Conservation (phyloP, 1,139 yeast genomes). For the Lodderomyces orthopsilosis region DNA sequence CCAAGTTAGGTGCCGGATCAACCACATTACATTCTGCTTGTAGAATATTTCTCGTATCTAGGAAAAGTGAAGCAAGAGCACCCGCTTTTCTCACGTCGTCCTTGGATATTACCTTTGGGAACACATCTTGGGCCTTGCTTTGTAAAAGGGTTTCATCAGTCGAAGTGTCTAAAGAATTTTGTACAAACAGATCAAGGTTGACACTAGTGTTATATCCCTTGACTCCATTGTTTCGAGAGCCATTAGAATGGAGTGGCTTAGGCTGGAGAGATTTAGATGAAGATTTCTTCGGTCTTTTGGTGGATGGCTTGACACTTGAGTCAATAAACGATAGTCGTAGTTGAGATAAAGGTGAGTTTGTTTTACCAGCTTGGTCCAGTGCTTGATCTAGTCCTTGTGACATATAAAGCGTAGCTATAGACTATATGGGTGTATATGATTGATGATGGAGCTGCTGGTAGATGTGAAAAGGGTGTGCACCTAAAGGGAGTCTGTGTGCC, state of each 20-base stretch:
- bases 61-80: conserved; percentile 39
- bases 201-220: conserved; percentile 18
- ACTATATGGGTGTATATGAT: too few relatives aligned
- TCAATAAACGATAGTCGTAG: conserved; percentile 9
- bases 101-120: conserved; percentile 6
- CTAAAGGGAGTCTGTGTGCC: too few relatives aligned
- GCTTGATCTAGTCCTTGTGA: not conserved
- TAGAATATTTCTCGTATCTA: conserved; percentile 43
- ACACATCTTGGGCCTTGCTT: conserved; percentile 39
- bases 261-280: not conserved
- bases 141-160: conserved; percentile 27
- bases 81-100: conserved; percentile 35
- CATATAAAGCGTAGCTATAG: too few relatives aligned
- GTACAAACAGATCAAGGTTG: conserved; percentile 8
- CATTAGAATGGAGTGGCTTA: not conserved
- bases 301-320: not conserved
- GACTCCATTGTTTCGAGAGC: not conserved
- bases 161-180: not conserved
- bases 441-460: too few relatives aligned
- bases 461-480: too few relatives aligned
- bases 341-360: conserved; percentile 6
- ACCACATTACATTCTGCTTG: conserved; percentile 42
- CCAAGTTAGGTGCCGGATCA: conserved; percentile 19
- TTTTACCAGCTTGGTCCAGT: not conserved
- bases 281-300: not conserved